Evolutionary conservation across 352 stramenopile genomes (phyloP).

Genomic region (Aphanomyces invadans): DNA sequence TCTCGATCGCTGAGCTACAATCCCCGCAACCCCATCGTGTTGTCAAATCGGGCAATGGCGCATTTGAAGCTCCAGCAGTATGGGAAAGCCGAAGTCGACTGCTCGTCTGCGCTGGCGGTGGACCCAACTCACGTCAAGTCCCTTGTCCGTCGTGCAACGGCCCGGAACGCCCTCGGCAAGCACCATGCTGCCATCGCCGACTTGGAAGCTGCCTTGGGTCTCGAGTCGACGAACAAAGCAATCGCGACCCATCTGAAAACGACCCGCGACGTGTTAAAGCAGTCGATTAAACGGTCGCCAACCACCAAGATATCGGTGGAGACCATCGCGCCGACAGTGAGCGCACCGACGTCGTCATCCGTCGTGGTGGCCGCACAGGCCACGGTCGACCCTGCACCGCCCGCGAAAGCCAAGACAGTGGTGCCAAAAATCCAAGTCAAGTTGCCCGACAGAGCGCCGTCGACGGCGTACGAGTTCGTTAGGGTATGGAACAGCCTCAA

Average conservation of each 20-base stretch:
- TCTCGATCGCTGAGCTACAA: slow-evolving; percentile 75
- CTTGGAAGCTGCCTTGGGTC: slow-evolving; percentile 46
- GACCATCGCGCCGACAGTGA: slow-evolving; percentile 32
- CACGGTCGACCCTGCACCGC: slow-evolving; percentile 14
- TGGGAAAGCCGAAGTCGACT: slow-evolving; percentile 85
- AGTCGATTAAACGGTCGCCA: slow-evolving; percentile 55
- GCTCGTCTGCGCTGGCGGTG: slow-evolving; percentile 65
- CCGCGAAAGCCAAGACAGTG: slow-evolving; percentile 20
- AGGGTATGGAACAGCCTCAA: slow-evolving; percentile 71
- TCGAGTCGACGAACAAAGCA: slow-evolving; percentile 73
- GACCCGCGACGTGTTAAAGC: slow-evolving; percentile 57
- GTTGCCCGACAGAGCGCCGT: slow-evolving; percentile 51
- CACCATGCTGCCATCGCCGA: slow-evolving; percentile 78
- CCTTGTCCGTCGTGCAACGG: slow-evolving; percentile 68
- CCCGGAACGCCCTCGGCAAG: slow-evolving; percentile 77
- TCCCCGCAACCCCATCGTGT: slow-evolving; percentile 55
- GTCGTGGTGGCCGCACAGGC: neutral
- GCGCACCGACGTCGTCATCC: too few species aligned
- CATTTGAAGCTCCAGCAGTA: slow-evolving; percentile 84
- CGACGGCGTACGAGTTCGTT: slow-evolving; percentile 70
- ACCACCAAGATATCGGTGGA: slow-evolving; percentile 44
- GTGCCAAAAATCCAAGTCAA: slow-evolving; percentile 32
- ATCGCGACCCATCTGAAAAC: slow-evolving; percentile 47
- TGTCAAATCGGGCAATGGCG: slow-evolving; percentile 88
- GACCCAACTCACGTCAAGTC: slow-evolving; percentile 84